A percentile compares a stretch with the other conserved stretches of the same genome.
Evolutionary conservation across 371 early-diverging fungal genomes (phyloP).

Genomic region (Mucor racemosus): DNA sequence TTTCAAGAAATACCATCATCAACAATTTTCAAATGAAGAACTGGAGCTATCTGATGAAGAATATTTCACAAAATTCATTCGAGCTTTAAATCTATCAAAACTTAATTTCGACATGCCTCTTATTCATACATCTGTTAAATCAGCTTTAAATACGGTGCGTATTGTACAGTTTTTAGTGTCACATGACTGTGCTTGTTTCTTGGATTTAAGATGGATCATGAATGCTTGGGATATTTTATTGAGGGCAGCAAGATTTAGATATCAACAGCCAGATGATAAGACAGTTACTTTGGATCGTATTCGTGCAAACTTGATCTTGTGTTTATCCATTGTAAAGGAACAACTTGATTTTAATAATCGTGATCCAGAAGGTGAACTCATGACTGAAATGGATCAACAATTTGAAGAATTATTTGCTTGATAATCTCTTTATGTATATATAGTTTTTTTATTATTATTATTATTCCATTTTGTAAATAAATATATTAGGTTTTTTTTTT

Average conservation of each 20-base stretch:
- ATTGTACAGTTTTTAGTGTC: slow-evolving; percentile 26
- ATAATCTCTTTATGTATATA: no score
- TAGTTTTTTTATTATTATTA: not conserved
- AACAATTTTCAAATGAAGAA: not conserved
- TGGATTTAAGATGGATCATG: slow-evolving; percentile 27
- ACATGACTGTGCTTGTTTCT: slow-evolving; percentile 13
- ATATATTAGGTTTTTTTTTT: not conserved
- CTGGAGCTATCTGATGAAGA: slow-evolving; percentile 27
- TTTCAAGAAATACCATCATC: not conserved
- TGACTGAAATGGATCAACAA: slow-evolving; percentile 1
- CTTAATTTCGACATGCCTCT: slow-evolving; percentile 23
- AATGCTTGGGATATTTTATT: slow-evolving; percentile 25
- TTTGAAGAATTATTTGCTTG: slow-evolving; percentile 6
- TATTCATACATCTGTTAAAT: slow-evolving; percentile 18
- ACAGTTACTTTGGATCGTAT: slow-evolving; percentile 19
- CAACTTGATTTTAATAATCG: not conserved
- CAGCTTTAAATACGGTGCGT: slow-evolving; percentile 26
- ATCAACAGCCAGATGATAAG: slow-evolving; percentile 12
- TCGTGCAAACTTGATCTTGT: slow-evolving; percentile 25
- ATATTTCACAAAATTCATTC: slow-evolving; percentile 10
- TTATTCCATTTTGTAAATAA: slow-evolving; percentile 3
- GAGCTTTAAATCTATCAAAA: slow-evolving; percentile 1
- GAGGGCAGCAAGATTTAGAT: slow-evolving; percentile 17
- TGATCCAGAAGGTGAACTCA: slow-evolving; percentile 4
- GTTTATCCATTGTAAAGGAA: slow-evolving; percentile 17